Evolutionary conservation across 768 basidiomycete genomes (phyloP).

Genomic region (Pisolithus microcarpus): DNA sequence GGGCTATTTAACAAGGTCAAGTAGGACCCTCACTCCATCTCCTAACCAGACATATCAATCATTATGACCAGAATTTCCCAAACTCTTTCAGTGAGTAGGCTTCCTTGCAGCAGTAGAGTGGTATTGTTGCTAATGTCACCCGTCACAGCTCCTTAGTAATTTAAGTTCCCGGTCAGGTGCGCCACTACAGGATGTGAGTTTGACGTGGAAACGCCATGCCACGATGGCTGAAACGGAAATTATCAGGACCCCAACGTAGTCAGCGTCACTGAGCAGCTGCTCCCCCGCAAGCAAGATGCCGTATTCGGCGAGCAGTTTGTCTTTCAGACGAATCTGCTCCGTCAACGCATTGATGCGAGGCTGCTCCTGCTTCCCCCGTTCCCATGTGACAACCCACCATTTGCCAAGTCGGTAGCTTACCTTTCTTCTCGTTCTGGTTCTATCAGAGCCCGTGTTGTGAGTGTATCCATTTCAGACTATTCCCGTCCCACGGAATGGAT

Average conservation of each 20-base stretch:
- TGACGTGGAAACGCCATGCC: not conserved
- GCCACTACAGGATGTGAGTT: slow-evolving; percentile 15
- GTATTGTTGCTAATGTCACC: not conserved
- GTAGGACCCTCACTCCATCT: not conserved
- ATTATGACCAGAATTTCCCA: slow-evolving; percentile 28
- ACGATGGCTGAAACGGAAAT: slow-evolving; percentile 1
- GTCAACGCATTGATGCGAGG: slow-evolving; percentile 21
- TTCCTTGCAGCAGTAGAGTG: not conserved
- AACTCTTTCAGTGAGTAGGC: slow-evolving; percentile 21
- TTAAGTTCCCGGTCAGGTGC: slow-evolving; percentile 12
- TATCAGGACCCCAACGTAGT: slow-evolving; percentile 16
- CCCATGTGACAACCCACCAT: slow-evolving; percentile 20
- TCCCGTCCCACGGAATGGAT: not conserved
- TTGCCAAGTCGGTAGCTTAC: slow-evolving; percentile 29
- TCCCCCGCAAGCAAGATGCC: slow-evolving; percentile 23
- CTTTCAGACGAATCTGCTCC: slow-evolving; percentile 16
- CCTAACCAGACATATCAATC: not conserved
- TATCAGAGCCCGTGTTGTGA: slow-evolving; percentile 20
- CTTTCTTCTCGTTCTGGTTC: slow-evolving; percentile 23
- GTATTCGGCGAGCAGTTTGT: slow-evolving; percentile 26
- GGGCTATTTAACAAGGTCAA: slow-evolving; percentile 18
- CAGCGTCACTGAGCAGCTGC: slow-evolving; percentile 21
- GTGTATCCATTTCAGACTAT: slow-evolving; percentile 5
- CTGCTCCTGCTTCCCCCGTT: slow-evolving; percentile 21
- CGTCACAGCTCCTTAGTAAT: slow-evolving; percentile 21